These are phyloP conservation scores for Gloeophyllum trabeum DNA, from an alignment of 768 basidiomycete genomes.

Conservation along the genomic window DNA sequence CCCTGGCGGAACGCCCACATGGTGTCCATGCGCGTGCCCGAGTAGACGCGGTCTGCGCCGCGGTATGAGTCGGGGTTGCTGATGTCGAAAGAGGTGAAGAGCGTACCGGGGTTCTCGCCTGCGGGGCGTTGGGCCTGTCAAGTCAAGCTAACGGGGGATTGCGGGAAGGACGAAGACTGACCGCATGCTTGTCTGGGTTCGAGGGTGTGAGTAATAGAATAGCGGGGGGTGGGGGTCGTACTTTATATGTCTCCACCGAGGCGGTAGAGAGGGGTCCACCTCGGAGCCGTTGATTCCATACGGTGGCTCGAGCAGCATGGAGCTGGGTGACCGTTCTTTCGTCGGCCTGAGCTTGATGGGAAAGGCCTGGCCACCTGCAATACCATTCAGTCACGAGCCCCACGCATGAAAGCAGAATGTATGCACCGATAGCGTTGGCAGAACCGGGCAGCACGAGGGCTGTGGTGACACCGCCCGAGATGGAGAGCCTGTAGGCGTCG, in stretches of 20 bases:
- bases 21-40: slow-evolving; percentile 47
- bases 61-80: slow-evolving; percentile 2
- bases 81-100: neutral
- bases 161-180: slow-evolving; percentile 5
- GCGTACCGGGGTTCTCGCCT: slow-evolving; percentile 46
- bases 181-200: slow-evolving; percentile 20
- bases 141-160: neutral
- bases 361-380: slow-evolving; percentile 60
- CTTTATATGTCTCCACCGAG: slow-evolving; percentile 75
- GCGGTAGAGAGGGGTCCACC: slow-evolving; percentile 30
- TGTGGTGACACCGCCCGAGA: slow-evolving; percentile 74
- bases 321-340: slow-evolving; percentile 53
- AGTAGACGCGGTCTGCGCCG: slow-evolving; percentile 20
- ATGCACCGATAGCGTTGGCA: slow-evolving; percentile 47
- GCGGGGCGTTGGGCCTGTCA: neutral
- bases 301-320: slow-evolving; percentile 71
- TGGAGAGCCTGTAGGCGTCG: slow-evolving; percentile 53
- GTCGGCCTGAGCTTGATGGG: slow-evolving; percentile 73
- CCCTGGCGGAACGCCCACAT: slow-evolving; percentile 58
- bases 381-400: slow-evolving; percentile 15
- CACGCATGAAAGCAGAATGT: slow-evolving; percentile 7
- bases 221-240: slow-evolving; percentile 16
- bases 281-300: slow-evolving; percentile 44
- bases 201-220: slow-evolving; percentile 1
- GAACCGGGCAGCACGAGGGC: slow-evolving; percentile 70